A percentile compares a stretch with the other conserved stretches of the same genome.
These are phyloP conservation scores for Ceratonia siliqua DNA, from an alignment of 306 rosid genomes.

Conservation along the genomic window DNA sequence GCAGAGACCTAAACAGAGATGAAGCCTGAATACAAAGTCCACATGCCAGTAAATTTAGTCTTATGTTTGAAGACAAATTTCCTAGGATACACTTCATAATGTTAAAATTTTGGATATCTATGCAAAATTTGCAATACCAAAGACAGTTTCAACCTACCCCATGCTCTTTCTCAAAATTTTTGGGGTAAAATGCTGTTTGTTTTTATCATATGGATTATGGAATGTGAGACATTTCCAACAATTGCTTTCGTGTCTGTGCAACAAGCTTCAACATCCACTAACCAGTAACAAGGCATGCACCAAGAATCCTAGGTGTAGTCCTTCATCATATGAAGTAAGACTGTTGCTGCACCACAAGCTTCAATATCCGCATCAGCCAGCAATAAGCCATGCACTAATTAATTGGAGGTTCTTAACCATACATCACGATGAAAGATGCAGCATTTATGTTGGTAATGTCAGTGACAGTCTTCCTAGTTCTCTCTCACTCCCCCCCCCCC, in stretches of 20 bases:
- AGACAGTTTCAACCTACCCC: not conserved
- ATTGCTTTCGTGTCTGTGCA: not conserved
- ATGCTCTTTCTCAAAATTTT: not conserved
- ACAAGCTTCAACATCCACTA: conserved; percentile 3
- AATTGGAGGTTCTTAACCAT: not conserved
- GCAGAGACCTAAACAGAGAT: not conserved
- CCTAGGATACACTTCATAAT: not conserved
- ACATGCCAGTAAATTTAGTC: not conserved
- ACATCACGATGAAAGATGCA: not conserved
- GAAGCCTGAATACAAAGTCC: not conserved
- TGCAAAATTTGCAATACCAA: conserved; percentile 5
- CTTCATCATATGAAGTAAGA: not conserved
- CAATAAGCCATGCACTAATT: not conserved
- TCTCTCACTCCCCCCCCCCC: not conserved
- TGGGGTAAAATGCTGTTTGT: not conserved
- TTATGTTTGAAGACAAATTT: not conserved
- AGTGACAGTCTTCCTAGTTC: not conserved
- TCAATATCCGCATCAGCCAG: conserved; percentile 17
- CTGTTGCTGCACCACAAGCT: not conserved
- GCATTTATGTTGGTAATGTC: not conserved
- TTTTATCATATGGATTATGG: not conserved
- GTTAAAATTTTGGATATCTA: not conserved
- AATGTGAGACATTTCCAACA: not conserved
- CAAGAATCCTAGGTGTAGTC: not conserved
- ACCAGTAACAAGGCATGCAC: conserved; percentile 24